These are phyloP conservation scores for Rusavskia elegans DNA, from an alignment of 495 filamentous ascomycete species.

Conservation along the genomic window DNA sequence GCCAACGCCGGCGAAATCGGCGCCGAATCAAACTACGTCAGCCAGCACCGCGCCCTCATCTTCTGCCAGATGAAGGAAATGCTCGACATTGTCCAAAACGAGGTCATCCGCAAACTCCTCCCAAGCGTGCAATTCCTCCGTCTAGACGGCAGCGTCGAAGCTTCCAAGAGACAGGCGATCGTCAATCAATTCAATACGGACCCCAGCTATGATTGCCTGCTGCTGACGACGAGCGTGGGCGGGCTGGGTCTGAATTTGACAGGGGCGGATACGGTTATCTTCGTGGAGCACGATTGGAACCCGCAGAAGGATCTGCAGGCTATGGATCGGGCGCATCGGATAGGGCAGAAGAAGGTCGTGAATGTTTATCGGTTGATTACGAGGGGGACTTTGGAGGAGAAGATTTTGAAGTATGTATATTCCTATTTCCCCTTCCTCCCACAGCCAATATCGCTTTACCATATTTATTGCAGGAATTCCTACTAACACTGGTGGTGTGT, in stretches of 20 bases:
- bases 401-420: constrained; percentile 68
- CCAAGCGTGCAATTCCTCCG: constrained; percentile 80
- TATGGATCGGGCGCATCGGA: constrained; percentile 97
- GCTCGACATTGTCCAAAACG: constrained; percentile 93
- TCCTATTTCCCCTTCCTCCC: neutral
- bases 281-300: constrained; percentile 99
- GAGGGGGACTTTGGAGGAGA: constrained; percentile 90
- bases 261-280: constrained; percentile 95
- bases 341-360: constrained; percentile 98
- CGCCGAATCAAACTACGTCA: constrained; percentile 65
- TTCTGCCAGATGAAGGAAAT: constrained; percentile 99
- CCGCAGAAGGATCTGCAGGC: constrained; percentile 97
- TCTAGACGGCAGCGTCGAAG: constrained; percentile 81
- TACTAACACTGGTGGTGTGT: too few species aligned
- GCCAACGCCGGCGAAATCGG: constrained; percentile 39
- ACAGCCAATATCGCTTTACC: too few species aligned
- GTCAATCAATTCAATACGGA: constrained; percentile 98
- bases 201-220: constrained; percentile 81
- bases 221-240: constrained; percentile 88
- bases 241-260: constrained; percentile 91
- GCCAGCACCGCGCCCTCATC: constrained; percentile 84
- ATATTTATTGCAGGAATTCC: too few species aligned
- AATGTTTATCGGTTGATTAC: constrained; percentile 98
- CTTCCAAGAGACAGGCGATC: constrained; percentile 80
- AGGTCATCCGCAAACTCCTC: constrained; percentile 71